Evolutionary conservation across 1,284 basidiomycete genomes (phyloP).

Genomic region (Cryptococcus hybrid): DNA sequence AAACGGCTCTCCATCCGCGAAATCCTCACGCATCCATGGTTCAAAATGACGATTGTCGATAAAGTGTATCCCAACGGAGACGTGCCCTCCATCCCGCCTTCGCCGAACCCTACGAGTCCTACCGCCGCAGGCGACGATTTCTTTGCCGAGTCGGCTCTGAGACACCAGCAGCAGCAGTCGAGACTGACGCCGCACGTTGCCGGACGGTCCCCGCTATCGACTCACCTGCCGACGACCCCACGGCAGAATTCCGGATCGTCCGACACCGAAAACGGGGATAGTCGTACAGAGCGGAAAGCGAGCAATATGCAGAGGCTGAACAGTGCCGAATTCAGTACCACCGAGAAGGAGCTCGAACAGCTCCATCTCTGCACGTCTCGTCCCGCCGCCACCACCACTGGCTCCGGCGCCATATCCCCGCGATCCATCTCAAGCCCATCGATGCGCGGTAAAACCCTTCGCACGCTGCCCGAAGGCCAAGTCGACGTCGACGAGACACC

Average conservation of each 20-base stretch:
- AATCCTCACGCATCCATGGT: slow-evolving; percentile 90
- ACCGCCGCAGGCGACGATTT: slow-evolving; percentile 5
- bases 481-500: slow-evolving; percentile 13
- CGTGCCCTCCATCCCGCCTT: slow-evolving; percentile 22
- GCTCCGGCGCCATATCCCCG: slow-evolving; percentile 15
- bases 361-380: slow-evolving; percentile 50
- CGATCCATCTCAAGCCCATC: too few species aligned
- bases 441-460: too few species aligned
- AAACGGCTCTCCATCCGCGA: slow-evolving; percentile 76
- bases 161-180: not conserved
- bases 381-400: slow-evolving; percentile 13
- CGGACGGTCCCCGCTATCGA: slow-evolving; percentile 13
- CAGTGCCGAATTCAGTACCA: slow-evolving; percentile 40
- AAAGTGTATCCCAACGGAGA: slow-evolving; percentile 30
- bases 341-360: slow-evolving; percentile 32
- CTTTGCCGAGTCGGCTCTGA: slow-evolving; percentile 27
- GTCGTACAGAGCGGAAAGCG: slow-evolving; percentile 11
- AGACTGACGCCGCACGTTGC: slow-evolving; percentile 3
- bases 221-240: slow-evolving; percentile 6
- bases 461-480: slow-evolving; percentile 38
- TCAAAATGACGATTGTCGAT: slow-evolving; percentile 57
- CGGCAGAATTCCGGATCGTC: slow-evolving; percentile 36
- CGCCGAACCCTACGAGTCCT: slow-evolving; percentile 31
- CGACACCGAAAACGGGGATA: slow-evolving; percentile 20
- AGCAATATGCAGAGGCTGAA: slow-evolving; percentile 16